These are phyloP conservation scores for Komagataella pseudopastoris DNA, from an alignment of 805 yeast species.

Conservation along the genomic window DNA sequence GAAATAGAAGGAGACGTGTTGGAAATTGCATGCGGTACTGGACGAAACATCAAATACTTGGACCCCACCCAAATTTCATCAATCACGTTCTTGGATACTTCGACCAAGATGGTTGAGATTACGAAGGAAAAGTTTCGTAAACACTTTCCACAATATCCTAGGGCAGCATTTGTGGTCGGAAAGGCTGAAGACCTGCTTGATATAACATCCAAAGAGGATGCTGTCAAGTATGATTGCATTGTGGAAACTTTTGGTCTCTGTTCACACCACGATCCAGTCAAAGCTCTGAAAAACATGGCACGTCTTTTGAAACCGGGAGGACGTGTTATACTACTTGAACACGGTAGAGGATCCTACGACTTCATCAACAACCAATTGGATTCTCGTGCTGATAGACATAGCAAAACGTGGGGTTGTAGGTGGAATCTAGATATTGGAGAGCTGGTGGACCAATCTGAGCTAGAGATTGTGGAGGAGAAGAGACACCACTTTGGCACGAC, in stretches of 20 bases:
- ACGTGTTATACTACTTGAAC: conserved; percentile 76
- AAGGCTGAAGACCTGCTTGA: conserved; percentile 70
- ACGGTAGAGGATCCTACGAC: conserved; percentile 77
- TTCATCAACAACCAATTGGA: conserved; percentile 73
- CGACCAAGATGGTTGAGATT: conserved; percentile 73
- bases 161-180: conserved; percentile 83
- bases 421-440: conserved; percentile 95
- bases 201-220: conserved; percentile 17
- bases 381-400: conserved; percentile 67
- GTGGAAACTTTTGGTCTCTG: conserved; percentile 92
- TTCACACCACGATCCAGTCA: conserved; percentile 88
- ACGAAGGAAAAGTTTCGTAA: conserved; percentile 62
- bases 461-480: conserved; percentile 69
- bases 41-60: conserved; percentile 75
- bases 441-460: conserved; percentile 68
- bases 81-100: conserved; percentile 76
- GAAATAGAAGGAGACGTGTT: conserved; percentile 79
- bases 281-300: conserved; percentile 64
- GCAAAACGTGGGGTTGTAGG: conserved; percentile 91
- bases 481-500: conserved; percentile 88
- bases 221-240: conserved; percentile 74
- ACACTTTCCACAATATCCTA: conserved; percentile 48
- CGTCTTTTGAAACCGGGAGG: conserved; percentile 78
- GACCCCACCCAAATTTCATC: conserved; percentile 48
- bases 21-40: conserved; percentile 95